These are phyloP conservation scores for Metschnikowia henanensis DNA, from an alignment of 805 yeast species.

Conservation along the genomic window DNA sequence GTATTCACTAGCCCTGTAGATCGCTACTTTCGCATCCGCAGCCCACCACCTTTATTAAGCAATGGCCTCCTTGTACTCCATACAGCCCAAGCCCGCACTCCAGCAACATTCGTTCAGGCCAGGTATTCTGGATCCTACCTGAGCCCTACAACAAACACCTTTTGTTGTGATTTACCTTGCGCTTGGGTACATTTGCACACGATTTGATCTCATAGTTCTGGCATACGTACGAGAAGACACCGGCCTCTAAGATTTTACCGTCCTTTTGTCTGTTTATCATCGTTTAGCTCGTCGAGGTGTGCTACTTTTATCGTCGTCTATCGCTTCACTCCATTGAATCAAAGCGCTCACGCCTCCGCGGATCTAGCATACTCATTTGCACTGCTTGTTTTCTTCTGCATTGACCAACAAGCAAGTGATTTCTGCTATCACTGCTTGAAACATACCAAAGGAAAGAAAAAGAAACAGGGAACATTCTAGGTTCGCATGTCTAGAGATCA, in stretches of 20 bases:
- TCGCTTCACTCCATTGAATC: not conserved
- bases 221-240: no score
- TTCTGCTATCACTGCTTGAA: no score
- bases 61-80: slow-evolving; percentile 11
- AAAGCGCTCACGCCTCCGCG: not conserved
- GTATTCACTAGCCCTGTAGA: not conserved
- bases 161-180: not conserved
- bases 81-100: slow-evolving; percentile 5
- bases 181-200: not conserved
- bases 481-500: not conserved
- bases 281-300: not conserved
- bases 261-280: not conserved
- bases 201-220: no score
- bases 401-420: not conserved
- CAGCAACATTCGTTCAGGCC: slow-evolving; percentile 12
- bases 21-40: slow-evolving; percentile 5
- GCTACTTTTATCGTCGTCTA: not conserved
- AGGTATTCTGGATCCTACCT: slow-evolving; percentile 2
- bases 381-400: not conserved
- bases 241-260: no score
- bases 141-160: no score
- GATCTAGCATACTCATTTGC: not conserved
- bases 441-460: not conserved
- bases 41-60: slow-evolving; percentile 1
- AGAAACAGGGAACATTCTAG: no score